phyloP scores from a whole-genome alignment of 148 eudicot genomes.

The Vaccinium darrowii region DNA sequence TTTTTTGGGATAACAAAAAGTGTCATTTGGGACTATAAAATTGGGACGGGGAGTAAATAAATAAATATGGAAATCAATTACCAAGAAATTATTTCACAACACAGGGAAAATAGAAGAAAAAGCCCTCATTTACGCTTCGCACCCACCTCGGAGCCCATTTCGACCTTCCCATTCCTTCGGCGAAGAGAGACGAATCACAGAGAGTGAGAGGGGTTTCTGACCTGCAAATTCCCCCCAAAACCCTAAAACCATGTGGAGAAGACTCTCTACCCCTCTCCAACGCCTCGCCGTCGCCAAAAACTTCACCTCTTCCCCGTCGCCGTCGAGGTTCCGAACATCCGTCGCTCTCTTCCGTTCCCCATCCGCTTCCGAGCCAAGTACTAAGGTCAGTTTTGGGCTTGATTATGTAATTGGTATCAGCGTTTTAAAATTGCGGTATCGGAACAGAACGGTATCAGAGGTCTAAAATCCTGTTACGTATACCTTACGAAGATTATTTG shows the following conservation, averaged over 20 bases:
- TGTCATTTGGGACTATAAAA: too few species aligned
- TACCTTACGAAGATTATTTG: not conserved
- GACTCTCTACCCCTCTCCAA: not conserved
- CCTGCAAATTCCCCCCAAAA: not conserved
- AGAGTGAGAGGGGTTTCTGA: not conserved
- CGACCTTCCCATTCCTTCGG: not conserved
- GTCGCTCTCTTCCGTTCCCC: not conserved
- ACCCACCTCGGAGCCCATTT: too few species aligned
- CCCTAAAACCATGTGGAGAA: constrained; percentile 9
- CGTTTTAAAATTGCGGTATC: not conserved
- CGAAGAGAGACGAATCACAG: not conserved
- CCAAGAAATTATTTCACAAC: too few species aligned
- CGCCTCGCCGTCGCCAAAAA: not conserved
- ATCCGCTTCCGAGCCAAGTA: not conserved
- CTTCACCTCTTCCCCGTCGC: not conserved
- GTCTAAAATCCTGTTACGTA: not conserved
- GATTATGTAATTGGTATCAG: not conserved
- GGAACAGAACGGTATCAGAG: not conserved
- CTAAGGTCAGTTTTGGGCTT: not conserved
- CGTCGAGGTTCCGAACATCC: not conserved
- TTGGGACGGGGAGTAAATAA: too few species aligned
- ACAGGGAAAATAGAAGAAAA: too few species aligned
- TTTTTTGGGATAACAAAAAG: too few species aligned
- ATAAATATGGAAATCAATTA: too few species aligned
- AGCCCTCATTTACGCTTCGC: too few species aligned